Evolutionary conservation across 805 yeast species (phyloP).

Genomic region (Wickerhamomyces alni): DNA sequence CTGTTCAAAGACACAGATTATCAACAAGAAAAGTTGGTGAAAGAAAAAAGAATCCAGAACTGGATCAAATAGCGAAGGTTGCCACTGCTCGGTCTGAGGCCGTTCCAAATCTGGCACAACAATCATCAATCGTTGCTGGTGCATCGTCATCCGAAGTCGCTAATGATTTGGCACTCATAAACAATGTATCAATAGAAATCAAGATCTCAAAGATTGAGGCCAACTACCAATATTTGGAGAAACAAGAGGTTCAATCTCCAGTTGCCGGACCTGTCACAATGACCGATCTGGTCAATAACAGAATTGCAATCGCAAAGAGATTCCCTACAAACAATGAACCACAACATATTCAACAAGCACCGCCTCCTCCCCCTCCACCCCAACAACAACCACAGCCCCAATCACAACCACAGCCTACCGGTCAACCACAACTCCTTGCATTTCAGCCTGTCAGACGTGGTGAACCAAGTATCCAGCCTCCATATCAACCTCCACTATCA

Average conservation of each 20-base stretch:
- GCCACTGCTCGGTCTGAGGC: conserved; percentile 4
- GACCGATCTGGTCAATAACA: conserved; percentile 23
- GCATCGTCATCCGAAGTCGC: conserved; percentile 14
- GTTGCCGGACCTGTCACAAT: conserved; percentile 15
- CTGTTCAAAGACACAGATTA: conserved; percentile 12
- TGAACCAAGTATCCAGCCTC: neutral
- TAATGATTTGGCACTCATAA: conserved; percentile 11
- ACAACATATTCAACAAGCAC: neutral
- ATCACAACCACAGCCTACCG: neutral
- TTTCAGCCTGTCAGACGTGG: neutral
- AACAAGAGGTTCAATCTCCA: conserved; percentile 4
- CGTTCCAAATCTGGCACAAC: neutral
- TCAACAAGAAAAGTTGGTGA: conserved; percentile 18
- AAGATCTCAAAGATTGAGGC: conserved; percentile 4
- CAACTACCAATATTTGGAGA: conserved; percentile 10
- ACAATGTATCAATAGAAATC: neutral
- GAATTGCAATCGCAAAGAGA: conserved; percentile 11
- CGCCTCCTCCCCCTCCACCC: neutral
- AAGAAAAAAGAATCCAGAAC: conserved; percentile 9
- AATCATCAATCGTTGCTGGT: conserved; percentile 5
- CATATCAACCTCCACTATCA: neutral
- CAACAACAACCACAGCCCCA: neutral
- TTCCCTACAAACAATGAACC: too few relatives aligned
- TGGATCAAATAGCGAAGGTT: conserved; percentile 9
- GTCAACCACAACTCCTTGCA: neutral